phyloP scores from a whole-genome alignment of 1,284 basidiomycete genomes.

The Sporisorium sorghi region DNA sequence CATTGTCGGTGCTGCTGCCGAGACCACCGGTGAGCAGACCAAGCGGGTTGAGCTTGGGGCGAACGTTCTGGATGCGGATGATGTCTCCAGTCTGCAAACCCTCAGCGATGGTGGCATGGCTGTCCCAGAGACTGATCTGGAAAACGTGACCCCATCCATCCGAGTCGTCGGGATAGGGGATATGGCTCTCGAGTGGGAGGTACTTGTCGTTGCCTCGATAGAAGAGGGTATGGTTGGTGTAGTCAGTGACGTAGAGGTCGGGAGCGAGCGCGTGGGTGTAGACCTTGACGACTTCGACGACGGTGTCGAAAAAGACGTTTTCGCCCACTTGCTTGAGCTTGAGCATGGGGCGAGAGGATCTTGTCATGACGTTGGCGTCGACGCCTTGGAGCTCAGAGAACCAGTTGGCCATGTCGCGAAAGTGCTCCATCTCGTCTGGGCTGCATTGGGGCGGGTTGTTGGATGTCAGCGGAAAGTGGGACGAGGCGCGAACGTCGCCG shows the following conservation, averaged over 20 bases:
- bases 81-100: slow-evolving; percentile 53
- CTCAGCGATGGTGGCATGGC: slow-evolving; percentile 50
- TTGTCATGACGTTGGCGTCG: slow-evolving; percentile 28
- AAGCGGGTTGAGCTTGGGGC: slow-evolving; percentile 44
- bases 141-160: slow-evolving; percentile 56
- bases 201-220: slow-evolving; percentile 54
- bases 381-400: slow-evolving; percentile 37
- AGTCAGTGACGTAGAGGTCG: slow-evolving; percentile 64
- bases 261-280: slow-evolving; percentile 50
- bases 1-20: slow-evolving; percentile 46
- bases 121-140: slow-evolving; percentile 59
- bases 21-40: slow-evolving; percentile 55
- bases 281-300: slow-evolving; percentile 59
- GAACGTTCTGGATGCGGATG: slow-evolving; percentile 57
- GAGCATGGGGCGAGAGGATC: slow-evolving; percentile 32
- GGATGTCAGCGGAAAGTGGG: slow-evolving; percentile 32
- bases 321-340: slow-evolving; percentile 39
- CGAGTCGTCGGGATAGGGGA: slow-evolving; percentile 40
- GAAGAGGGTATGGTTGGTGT: slow-evolving; percentile 53
- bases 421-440: slow-evolving; percentile 46
- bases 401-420: slow-evolving; percentile 47
- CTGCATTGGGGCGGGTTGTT: slow-evolving; percentile 39
- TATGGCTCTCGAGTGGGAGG: slow-evolving; percentile 16
- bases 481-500: slow-evolving; percentile 39
- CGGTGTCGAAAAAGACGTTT: slow-evolving; percentile 54